Percentiles rank a stretch among this genome's conserved stretches.
Conservation (phyloP, 768 basidiomycete species). For the Collybia sordida region DNA sequence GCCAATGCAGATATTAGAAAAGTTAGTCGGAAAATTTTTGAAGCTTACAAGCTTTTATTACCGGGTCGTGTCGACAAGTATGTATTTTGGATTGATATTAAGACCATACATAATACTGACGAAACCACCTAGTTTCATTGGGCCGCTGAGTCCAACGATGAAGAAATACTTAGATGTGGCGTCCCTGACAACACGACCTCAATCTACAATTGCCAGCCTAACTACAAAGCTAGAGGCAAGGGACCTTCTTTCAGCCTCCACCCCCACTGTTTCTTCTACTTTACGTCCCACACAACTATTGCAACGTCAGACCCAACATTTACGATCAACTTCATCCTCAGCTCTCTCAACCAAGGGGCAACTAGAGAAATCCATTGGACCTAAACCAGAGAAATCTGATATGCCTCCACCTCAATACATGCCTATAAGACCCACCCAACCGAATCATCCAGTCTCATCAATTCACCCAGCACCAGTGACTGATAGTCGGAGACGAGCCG, state of each 20-base stretch:
- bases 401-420: slow-evolving; percentile 27
- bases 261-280: slow-evolving; percentile 23
- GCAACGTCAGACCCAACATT: slow-evolving; percentile 11
- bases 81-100: slow-evolving; percentile 1
- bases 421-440: slow-evolving; percentile 24
- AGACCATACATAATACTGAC: not conserved
- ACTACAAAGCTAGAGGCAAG: slow-evolving; percentile 12
- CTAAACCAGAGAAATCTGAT: slow-evolving; percentile 13
- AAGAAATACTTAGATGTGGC: slow-evolving; percentile 72
- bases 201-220: slow-evolving; percentile 13
- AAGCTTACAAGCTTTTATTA: slow-evolving; percentile 69
- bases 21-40: slow-evolving; percentile 68
- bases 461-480: slow-evolving; percentile 14
- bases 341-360: slow-evolving; percentile 13
- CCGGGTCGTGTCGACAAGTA: slow-evolving; percentile 70
- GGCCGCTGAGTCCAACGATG: slow-evolving; percentile 72
- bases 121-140: slow-evolving; percentile 54
- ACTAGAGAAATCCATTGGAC: slow-evolving; percentile 11
- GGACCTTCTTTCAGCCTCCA: slow-evolving; percentile 16
- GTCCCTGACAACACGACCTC: slow-evolving; percentile 11
- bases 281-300: slow-evolving; percentile 9
- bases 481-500: slow-evolving; percentile 11
- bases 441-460: slow-evolving; percentile 8
- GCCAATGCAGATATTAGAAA: slow-evolving; percentile 76
- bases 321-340: slow-evolving; percentile 26